Evolutionary conservation across 169 alveolate species (phyloP).

Genomic region (Cryptosporidium meleagridis): DNA sequence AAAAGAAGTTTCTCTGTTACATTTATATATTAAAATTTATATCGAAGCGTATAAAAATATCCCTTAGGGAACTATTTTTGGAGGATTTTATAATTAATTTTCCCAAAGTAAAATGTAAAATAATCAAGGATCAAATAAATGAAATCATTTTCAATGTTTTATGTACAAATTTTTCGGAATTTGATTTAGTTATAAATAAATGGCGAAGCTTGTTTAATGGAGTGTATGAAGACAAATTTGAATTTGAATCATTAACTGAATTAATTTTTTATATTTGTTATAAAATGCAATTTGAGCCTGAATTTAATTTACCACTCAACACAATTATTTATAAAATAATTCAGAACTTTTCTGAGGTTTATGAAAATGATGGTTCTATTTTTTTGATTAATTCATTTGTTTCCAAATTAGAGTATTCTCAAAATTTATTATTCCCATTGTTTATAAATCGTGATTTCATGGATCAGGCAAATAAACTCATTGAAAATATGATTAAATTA

Average conservation of each 20-base stretch:
- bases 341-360: slow-evolving; percentile 4
- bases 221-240: neutral
- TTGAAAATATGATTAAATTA: neutral
- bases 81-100: slow-evolving; percentile 1
- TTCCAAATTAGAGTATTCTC: slow-evolving; percentile 40
- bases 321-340: neutral
- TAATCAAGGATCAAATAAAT: slow-evolving; percentile 25
- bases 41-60: neutral
- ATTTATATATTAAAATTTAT: slow-evolving; percentile 11
- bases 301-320: neutral
- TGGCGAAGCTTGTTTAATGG: neutral
- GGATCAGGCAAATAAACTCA: neutral
- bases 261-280: slow-evolving; percentile 5
- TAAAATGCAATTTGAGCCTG: neutral
- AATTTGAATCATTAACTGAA: slow-evolving; percentile 6
- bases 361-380: neutral
- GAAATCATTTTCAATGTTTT: neutral
- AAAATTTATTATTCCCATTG: slow-evolving; percentile 33
- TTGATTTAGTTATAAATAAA: neutral
- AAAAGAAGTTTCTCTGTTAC: slow-evolving; percentile 21
- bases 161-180: neutral
- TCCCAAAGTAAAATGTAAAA: neutral
- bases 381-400: neutral
- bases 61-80: slow-evolving; percentile 4
- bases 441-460: neutral